Evolutionary conservation across 805 yeast genomes (phyloP), one percentile per base, ranked within the genome.

Genomic region (Candida morakotiae): DNA sequence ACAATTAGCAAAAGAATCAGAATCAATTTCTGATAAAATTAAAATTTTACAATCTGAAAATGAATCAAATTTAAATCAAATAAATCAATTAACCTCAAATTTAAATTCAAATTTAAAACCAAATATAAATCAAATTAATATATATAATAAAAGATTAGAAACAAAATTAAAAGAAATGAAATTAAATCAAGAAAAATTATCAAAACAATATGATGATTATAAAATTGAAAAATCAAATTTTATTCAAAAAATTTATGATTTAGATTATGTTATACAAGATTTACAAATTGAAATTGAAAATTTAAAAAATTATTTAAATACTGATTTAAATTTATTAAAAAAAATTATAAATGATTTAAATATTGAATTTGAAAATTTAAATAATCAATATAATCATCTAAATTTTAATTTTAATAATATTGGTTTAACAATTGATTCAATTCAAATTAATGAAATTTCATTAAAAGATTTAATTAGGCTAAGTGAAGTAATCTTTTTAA

Each of bases 161-260:
- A 57, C 62, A 15, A 82, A 84, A 49, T 63, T 87, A 43, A 73
- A 78, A 45, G 65, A 69, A 44, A 64, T 84, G 41, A 82, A 81
- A 43, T 71, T 65, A 32, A 56, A 72, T 2, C 93, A 86, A 53
- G 86, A 84, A 49, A 55, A 67, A 9, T 60, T 84, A 33, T 72
- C 82, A 0, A 49, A 62, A 9, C 87, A 82, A 44, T 86, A 83
- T 52, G 66, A 71, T 17, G 72, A 69, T 31, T 85, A 85, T 58
- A 82, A 79, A 56, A 60, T 69, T 13, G 79, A 79, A 34, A 86
- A 85, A 53, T 60, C 66, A n/a, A 58, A 73, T 28, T 54, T 83
- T 37, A 67, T 80, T 13, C 73, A 74, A 32, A 73, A 76, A 38
- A 56, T 83, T 7, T 87, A 84, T 46, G 80, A 79, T 42, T 71